Evolutionary conservation across 2,329 filamentous ascomycete species (phyloP).

Genomic region (Aspergillus carbonarius): DNA sequence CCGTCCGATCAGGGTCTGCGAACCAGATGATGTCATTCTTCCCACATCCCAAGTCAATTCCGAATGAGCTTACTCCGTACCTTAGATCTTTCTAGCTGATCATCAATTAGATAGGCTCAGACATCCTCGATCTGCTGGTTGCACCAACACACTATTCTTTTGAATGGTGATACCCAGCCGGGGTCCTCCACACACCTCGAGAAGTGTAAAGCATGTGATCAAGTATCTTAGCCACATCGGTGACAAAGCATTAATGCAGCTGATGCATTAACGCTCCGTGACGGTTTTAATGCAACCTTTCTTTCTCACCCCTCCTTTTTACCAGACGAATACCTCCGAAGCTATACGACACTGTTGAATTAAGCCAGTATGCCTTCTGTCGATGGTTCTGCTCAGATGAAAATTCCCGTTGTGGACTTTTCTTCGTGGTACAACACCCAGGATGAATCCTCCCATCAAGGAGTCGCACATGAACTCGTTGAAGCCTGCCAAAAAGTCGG

Average conservation of each 20-base stretch:
- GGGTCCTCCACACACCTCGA: neutral
- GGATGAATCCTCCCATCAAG: conserved; percentile 28
- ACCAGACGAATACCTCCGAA: neutral
- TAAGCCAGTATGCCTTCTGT: neutral
- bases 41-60: neutral
- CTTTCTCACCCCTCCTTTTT: neutral
- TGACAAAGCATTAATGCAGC: neutral
- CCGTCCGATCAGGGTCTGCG: neutral
- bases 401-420: conserved; percentile 45
- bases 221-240: neutral
- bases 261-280: neutral
- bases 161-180: neutral
- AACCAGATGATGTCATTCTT: conserved; percentile 1
- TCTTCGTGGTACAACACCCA: conserved; percentile 33
- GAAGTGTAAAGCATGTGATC: neutral
- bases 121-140: neutral
- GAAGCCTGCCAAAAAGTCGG: conserved; percentile 47
- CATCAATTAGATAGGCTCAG: neutral
- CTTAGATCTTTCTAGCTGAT: neutral
- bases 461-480: conserved; percentile 41
- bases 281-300: neutral
- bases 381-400: conserved; percentile 9
- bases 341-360: neutral
- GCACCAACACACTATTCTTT: neutral
- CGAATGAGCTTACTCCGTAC: neutral